Evolutionary conservation across 2,329 filamentous ascomycete genomes (phyloP), one percentile per base, ranked within the genome.

Genomic region (Canariomyces notabilis): DNA sequence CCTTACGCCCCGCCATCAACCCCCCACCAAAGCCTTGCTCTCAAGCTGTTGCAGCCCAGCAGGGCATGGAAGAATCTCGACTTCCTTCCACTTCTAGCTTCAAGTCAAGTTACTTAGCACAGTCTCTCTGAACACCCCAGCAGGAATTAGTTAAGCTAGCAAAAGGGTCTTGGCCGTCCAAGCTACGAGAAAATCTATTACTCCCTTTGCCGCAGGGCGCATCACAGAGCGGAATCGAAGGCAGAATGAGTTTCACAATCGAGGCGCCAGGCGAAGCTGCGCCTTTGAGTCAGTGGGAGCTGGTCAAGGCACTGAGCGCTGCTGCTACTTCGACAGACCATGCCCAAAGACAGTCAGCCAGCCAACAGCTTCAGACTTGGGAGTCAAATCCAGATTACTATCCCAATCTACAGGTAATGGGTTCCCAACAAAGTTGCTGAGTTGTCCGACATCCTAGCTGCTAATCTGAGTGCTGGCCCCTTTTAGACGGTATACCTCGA

Each of bases 261-360:
- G 89, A 95, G 70, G 82, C 89, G 49, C 78, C 87, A 6, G 89
- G 86, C 54, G 89, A 93, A 69, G 85, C 89, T 36, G 89, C 76
- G 56, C 85, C 86, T 44, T 71, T 90, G 52, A 81, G 67, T 49
- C 66, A 76, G 48, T 72, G 77, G 48, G 78, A 82, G 61, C 75
- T 90, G 20, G 81, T 79, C 60, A 77, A 78, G 53, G 77, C 78
- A 9, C 70, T 90, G 44, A 71, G 81, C 50, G 72, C 50, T 19
- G 58, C 77, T 45, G 83, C 83, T 26, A 78, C 78, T 34, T 83
- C 82, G 15, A 74, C 75, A 40, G 75, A 82, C 46, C 74, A 80
- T 57, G 69, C 69, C 57, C 77, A 83, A 59, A 77, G 83, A 53
- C 79, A 89, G 57, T 75, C 82, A 34, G 79, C 82, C 3, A 80